Evolutionary conservation across 148 eudicot species (phyloP), one percentile per base, ranked within the genome.

Genomic region (Cornus suecica): DNA sequence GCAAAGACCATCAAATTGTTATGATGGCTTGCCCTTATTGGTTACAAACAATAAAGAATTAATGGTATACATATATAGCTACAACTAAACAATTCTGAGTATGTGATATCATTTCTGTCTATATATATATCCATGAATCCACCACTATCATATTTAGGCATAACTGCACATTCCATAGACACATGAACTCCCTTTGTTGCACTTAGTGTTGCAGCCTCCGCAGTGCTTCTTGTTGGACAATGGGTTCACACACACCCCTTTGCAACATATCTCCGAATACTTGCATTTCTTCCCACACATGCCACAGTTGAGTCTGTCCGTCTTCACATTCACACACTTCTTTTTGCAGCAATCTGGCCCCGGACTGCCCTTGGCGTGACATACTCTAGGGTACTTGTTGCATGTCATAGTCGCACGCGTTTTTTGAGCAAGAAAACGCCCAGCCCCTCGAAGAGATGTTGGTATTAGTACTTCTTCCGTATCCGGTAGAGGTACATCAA

Each of bases 381-480:
- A 61, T 8, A 61, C 22, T 20, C 22, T 61, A 22, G 65, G 65
- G 65, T 23, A 61, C 23, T 61, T 61, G 65, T 23, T 25, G 65
- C 65, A 61, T 25, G 65, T 61, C 27, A 61, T 61, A 1, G 13
- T 61, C 4, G 7, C 65, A 20, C 54, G 54, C 54, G 20, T 1
- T 48, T 3, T 48, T 48, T 48, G 54, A 18, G 73, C 26, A 13
- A 70, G 62, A 28, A 70, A 52, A 16, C 73, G 73, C n/a, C 73
- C 27, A 29, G 34, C 28, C 56, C 61, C 32, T 16, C n/a, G 62
- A 70, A 45, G 32, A 13, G 54, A 48, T 24, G 30, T 27, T 23
- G 56, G 7, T 69, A n/a, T n/a, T n/a, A 37, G 8, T 37, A 37
- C 42, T 37, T 69, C 60, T 51, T 31, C 62, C 23, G 22, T 26